phyloP scores from a whole-genome alignment of 2,329 filamentous ascomycete species.

The Venturiaceae sp. region DNA sequence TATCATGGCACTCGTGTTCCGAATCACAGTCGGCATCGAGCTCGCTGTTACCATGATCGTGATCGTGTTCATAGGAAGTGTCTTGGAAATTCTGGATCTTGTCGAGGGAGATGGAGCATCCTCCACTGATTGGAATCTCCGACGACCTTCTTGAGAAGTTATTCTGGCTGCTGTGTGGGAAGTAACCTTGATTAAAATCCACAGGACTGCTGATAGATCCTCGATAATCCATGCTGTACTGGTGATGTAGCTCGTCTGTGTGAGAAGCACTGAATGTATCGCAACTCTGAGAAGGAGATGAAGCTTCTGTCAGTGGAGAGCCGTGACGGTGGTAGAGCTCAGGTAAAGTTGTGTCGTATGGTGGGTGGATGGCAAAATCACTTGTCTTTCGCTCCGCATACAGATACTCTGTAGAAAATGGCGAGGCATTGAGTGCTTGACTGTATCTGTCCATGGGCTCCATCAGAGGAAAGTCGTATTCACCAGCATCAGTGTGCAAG shows the following conservation, averaged over 20 bases:
- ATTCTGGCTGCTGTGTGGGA: neutral
- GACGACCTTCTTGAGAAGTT: neutral
- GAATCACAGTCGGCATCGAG: conserved; percentile 1
- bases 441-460: neutral
- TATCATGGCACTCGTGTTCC: neutral
- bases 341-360: neutral
- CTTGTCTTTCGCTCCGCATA: neutral
- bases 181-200: neutral
- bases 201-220: neutral
- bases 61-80: neutral
- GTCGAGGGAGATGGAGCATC: conserved; percentile 1
- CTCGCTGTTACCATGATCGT: neutral
- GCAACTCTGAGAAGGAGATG: neutral
- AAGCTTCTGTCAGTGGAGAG: neutral
- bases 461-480: neutral
- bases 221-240: neutral
- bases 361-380: neutral
- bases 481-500: neutral
- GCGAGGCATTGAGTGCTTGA: neutral
- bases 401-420: neutral
- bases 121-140: neutral
- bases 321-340: neutral
- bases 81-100: conserved; percentile 6
- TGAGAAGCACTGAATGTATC: conserved; percentile 6
- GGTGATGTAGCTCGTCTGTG: neutral